Base-by-base conservation (phyloP, 2,329 filamentous ascomycete species). In the Pseudogymnoascus sp. region DNA sequence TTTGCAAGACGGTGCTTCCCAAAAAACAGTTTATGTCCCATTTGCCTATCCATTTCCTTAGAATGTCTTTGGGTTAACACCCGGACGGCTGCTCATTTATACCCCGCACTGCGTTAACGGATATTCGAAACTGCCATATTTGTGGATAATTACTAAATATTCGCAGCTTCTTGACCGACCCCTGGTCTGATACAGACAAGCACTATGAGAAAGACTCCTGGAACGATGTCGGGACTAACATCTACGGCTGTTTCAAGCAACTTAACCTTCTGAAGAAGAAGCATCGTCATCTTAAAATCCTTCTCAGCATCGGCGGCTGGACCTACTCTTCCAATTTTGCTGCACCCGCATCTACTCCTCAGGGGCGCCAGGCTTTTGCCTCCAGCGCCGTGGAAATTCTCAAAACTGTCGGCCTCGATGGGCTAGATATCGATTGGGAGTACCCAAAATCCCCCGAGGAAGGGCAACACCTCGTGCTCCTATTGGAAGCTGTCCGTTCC, bases 281-380 rank as follows among this genome's bases (percentile, higher is more conserved):
- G 66, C 90, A 96, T 75, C 88, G 91, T 59, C 87, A 93, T 68
- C 81, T 97, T 65, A 96, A 96, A 75, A 80, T 95, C 3, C 81
- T 97, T 11, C 83, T 97, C 4, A 92, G 89, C 62, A 90, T 97
- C 66, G 93, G 93, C 65, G 93, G 93, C 60, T 97, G 92, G 92
- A 96, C 92, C 0, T 96, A 96, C 75, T 90, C 88, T 66, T 79
- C 84, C 74, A 95, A 96, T 77, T 96, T 97, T 75, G 82, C 84
- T n/a, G 78, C 77, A 28, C 89, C 91, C 0, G 88, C 89, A 0
- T 89, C 89, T 43, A 91, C 89, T 0, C 79, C 84, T 0, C 75
- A 82, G 24, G 91, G 91, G 7, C 84, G 92, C 6, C 78, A 81
- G 31, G 82, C 73, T 1, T 97, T 97, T 75, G 93, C 91, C 7